Evolutionary conservation across 2,329 filamentous ascomycete species (phyloP), one percentile per base, ranked within the genome.

Genomic region (Epichloe sylvatica): DNA sequence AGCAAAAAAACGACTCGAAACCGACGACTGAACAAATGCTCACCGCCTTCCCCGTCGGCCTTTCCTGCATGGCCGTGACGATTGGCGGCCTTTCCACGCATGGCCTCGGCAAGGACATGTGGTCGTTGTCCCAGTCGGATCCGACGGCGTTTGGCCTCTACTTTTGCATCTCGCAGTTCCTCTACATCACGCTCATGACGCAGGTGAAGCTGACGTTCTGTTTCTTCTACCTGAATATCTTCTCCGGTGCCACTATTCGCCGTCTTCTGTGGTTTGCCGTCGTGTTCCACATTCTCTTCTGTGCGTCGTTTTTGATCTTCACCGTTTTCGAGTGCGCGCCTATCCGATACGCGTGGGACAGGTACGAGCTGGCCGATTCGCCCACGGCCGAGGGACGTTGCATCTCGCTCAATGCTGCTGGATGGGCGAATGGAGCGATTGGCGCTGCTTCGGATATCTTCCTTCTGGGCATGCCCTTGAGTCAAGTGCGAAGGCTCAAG

Each of bases 191-290:
- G 1, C 58, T 67, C 12, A 59, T 73, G 13, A 57, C 65, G 7
- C 59, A 71, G 39, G 64, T 71, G 39, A 73, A 75, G 53, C 56
- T 73, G 13, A 69, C 71, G 7, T 64, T 76, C 40, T 63, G 75
- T 4, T 63, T 72, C 55, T 74, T 77, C 59, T 76, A 74, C 58
- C 63, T 72, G 35, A 68, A 70, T 34, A 70, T 76, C 49, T 77
- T 77, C 52, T 68, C 68, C 1, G 57, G 57, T 0, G 48, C 37
- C 1, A 50, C 44, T 1, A 63, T 74, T 4, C 63, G 66, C n/a
- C 57, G 58, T 13, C 12, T 69, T 3, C 59, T 72, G 5, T 67
- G 64, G 60, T 62, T 44, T n/a, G 67, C 41, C 3, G 46, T 45
- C 15, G 33, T 42, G 2, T 47, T 48, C 21, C 49, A 52, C 34